Evolutionary conservation across 352 stramenopile genomes (phyloP).

Genomic region (Albugo candida): DNA sequence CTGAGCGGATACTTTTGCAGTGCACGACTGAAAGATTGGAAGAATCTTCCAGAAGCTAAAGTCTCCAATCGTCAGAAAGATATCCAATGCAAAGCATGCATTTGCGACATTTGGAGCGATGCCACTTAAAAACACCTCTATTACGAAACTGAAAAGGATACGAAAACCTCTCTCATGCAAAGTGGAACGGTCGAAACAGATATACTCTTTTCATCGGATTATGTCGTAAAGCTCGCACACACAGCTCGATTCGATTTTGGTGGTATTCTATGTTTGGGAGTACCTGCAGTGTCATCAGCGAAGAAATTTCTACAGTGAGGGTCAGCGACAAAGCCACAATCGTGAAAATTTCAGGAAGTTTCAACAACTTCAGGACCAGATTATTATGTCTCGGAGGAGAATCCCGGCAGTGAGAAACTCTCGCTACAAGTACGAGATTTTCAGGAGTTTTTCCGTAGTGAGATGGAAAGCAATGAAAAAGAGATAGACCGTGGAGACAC

Average conservation of each 20-base stretch:
- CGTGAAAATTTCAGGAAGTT: not conserved
- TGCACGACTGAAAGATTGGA: too few species aligned
- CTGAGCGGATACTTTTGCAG: too few species aligned
- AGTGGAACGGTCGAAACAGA: too few species aligned
- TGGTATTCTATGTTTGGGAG: slow-evolving; percentile 47
- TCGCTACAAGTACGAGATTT: slow-evolving; percentile 32
- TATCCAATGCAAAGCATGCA: too few species aligned
- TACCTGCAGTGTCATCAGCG: slow-evolving; percentile 55
- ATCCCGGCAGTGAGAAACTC: slow-evolving; percentile 27
- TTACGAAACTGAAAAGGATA: too few species aligned
- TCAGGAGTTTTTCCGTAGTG: slow-evolving; percentile 30
- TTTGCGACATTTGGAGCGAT: too few species aligned
- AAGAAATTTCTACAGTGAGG: slow-evolving; percentile 21
- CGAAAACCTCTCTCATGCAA: too few species aligned
- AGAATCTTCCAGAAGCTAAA: too few species aligned
- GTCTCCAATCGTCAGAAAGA: too few species aligned
- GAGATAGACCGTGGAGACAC: slow-evolving; percentile 18
- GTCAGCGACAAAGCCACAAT: not conserved
- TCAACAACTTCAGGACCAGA: not conserved
- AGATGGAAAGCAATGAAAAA: slow-evolving; percentile 35
- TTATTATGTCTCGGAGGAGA: slow-evolving; percentile 14
- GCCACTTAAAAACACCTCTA: too few species aligned
- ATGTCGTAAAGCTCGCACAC: too few species aligned
- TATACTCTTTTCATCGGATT: too few species aligned
- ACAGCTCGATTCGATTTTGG: slow-evolving; percentile 28